Evolutionary conservation across 2,329 filamentous ascomycete species (phyloP).

Genomic region (Zymoseptoria tritici): DNA sequence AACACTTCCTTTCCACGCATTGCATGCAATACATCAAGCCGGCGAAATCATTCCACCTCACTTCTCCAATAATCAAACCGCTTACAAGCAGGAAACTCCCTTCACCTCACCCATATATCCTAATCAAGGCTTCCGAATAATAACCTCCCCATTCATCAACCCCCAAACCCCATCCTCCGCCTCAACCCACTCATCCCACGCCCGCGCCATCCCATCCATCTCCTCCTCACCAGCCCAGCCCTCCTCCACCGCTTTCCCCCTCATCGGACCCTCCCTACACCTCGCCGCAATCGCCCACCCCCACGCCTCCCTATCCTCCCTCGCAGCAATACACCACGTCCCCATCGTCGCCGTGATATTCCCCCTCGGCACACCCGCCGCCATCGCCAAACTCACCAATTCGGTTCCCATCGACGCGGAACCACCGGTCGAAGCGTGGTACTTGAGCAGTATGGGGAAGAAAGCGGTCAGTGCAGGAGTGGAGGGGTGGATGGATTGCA

Average conservation of each 20-base stretch:
- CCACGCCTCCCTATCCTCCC: conserved; percentile 34
- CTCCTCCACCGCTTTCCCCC: conserved; percentile 30
- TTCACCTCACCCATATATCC: not conserved
- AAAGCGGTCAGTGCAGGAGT: conserved; percentile 30
- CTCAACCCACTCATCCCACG: conserved; percentile 35
- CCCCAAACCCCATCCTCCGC: conserved; percentile 38
- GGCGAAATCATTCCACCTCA: too few relatives aligned
- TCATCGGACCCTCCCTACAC: conserved; percentile 20
- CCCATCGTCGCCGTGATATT: conserved; percentile 34
- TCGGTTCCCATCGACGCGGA: conserved; percentile 20
- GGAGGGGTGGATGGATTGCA: conserved; percentile 32
- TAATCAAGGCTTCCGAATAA: conserved; percentile 17
- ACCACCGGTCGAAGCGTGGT: conserved; percentile 24
- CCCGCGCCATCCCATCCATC: conserved; percentile 33
- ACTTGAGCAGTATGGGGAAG: conserved; percentile 29
- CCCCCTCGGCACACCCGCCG: conserved; percentile 33
- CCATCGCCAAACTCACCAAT: conserved; percentile 28
- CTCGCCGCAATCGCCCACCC: conserved; percentile 25
- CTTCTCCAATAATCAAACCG: too few relatives aligned
- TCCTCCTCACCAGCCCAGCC: conserved; percentile 33
- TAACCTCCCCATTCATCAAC: conserved; percentile 37
- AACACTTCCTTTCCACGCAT: too few relatives aligned
- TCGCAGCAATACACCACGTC: conserved; percentile 38
- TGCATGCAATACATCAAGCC: too few relatives aligned
- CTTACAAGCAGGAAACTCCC: too few relatives aligned